Evolutionary conservation across 495 filamentous ascomycete genomes (phyloP), one percentile per base, ranked within the genome.

Genomic region (Aspergillus nanangensis): DNA sequence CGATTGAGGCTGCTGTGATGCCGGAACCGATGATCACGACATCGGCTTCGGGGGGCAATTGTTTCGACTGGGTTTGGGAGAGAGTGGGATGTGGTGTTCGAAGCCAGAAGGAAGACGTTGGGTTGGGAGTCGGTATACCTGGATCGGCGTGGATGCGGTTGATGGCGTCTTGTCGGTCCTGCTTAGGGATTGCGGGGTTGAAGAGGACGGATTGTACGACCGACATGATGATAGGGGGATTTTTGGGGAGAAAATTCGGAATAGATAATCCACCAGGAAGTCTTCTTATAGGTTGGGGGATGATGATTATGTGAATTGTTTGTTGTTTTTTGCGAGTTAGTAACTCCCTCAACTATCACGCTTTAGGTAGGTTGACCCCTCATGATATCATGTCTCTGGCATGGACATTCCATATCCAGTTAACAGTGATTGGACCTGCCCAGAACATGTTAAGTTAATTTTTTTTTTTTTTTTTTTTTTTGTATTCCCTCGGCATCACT

Each of bases 81-180:
- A 81, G 62, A 1, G 85, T 69, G 32, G 72, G 70, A 2, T 72
- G 51, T 3, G 69, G 72, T 0, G 75, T 70, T 42, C 83, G 71
- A 8, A 70, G 81, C 89, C 90, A 95, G 65, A 87, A 93, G 0
- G 88, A 84, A 7, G 71, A 59, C 1, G 83, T 87, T 2, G 84
- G 74, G 7, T 77, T 66, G 1, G 67, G 14, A 0, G 47, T 19
- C 1, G 70, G 70, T 3, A 70, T 51, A 9, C 62, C 64, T 8
- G 66, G 66, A 33, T 64, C 62, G 5, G 62, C 22, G 22, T 47
- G 41, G 5, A 54, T 51, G 14, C 65, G 58, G 21, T 60, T 15
- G 13, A 66, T 34, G 25, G 65, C 62, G 23, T 52, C 34, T 45
- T 65, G 57, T 8, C 57, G 48, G 19, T 38, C 51, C 20, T 24